Base-by-base conservation (phyloP, 2,329 filamentous ascomycete species). In the Botrytis squamosa region DNA sequence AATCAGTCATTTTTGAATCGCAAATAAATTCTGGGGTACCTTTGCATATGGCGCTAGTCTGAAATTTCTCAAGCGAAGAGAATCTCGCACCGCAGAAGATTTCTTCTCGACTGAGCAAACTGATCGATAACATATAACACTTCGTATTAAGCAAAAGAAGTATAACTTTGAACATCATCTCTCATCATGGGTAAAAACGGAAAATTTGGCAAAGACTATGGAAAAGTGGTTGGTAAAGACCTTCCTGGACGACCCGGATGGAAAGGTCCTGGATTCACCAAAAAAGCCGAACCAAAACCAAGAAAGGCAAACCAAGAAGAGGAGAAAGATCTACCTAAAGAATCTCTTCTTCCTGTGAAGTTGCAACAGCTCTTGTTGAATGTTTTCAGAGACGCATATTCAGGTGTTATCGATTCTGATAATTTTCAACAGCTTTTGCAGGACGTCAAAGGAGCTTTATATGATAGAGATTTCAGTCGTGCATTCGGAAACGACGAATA, bases 391-490 rank as follows among this genome's bases (percentile, higher is more conserved):
- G 83, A 88, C 75, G 86, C 92, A 0, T 93, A 96, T 78, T 80
- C 83, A 20, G 81, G 83, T 3, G 81, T 86, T 10, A 83, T 91
- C 68, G 79, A 82, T 14, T 85, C 85, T 3, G 82, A 84, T 10
- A 77, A 79, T n/a, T 85, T 90, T 67, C 82, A 86, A 44, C 80
- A 85, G 1, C 82, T 90, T 5, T 86, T 98, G 33, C 95, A 97
- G 80, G 89, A 91, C 70, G 89, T 98, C 75, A 99, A 98, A 82
- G 87, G 90, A 12, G 93, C 95, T 76, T 86, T 99, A 14, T 98
- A 92, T 81, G 90, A 92, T 74, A 89, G 96, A 46, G 93, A 98
- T 81, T 98, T 98, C 83, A 86, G 86, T 20, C 84, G 85, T 25
- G 95, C 95, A 0, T 99, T 98, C 83, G 90, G 90, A 0, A 86